phyloP scores from a whole-genome alignment of 495 filamentous ascomycete genomes.

The Hypoxylon lienhwacheense region DNA sequence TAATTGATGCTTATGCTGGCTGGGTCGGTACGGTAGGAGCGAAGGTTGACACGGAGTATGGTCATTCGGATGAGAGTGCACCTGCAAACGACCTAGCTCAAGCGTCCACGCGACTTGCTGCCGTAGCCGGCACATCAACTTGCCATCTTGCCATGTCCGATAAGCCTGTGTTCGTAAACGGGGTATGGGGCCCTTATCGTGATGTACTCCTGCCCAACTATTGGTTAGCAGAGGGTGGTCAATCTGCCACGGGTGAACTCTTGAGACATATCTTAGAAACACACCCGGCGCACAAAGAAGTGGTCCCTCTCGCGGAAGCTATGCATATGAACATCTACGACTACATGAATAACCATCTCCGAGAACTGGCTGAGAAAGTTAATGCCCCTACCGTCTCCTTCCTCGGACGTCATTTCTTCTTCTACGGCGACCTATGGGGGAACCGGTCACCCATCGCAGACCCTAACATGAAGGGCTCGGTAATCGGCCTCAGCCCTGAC shows the following conservation, averaged over 20 bases:
- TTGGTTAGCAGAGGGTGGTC: slow-evolving; percentile 97
- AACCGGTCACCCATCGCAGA: slow-evolving; percentile 94
- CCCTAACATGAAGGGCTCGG: slow-evolving; percentile 83
- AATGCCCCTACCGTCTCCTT: slow-evolving; percentile 78
- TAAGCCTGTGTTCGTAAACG: slow-evolving; percentile 85
- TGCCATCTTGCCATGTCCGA: slow-evolving; percentile 96
- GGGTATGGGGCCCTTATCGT: slow-evolving; percentile 95
- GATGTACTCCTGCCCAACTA: slow-evolving; percentile 87
- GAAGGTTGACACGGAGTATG: slow-evolving; percentile 70
- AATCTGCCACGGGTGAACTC: slow-evolving; percentile 92
- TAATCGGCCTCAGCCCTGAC: slow-evolving; percentile 83
- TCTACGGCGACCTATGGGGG: slow-evolving; percentile 98
- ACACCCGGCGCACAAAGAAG: slow-evolving; percentile 82
- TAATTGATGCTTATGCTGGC: slow-evolving; percentile 97
- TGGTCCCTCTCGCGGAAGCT: slow-evolving; percentile 71
- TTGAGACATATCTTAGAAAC: slow-evolving; percentile 92
- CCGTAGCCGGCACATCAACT: slow-evolving; percentile 96
- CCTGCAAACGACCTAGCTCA: slow-evolving; percentile 79
- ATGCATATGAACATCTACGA: slow-evolving; percentile 87
- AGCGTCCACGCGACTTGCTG: slow-evolving; percentile 90
- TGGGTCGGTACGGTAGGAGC: slow-evolving; percentile 99
- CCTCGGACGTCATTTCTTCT: slow-evolving; percentile 90
- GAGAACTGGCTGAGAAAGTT: slow-evolving; percentile 65
- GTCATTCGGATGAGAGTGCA: slow-evolving; percentile 60
- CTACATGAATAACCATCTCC: slow-evolving; percentile 87